Evolutionary conservation across 2,329 filamentous ascomycete species (phyloP).

Genomic region (Penicillium sp.): DNA sequence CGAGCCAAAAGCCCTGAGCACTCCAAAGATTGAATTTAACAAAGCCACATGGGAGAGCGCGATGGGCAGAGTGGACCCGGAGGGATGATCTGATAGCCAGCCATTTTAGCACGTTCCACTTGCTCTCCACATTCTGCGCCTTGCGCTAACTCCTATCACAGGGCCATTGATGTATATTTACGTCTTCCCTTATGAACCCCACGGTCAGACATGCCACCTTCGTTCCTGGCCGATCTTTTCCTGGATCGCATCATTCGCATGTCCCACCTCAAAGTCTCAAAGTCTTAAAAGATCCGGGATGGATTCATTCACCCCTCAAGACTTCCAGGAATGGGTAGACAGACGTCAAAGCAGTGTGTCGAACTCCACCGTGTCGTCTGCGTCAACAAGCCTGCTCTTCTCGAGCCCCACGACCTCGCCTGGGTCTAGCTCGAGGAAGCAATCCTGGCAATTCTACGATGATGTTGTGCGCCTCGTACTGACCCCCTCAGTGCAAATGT

Average conservation of each 20-base stretch:
- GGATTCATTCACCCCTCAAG: slow-evolving; percentile 19
- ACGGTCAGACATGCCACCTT: slow-evolving; percentile 3
- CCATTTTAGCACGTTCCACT: slow-evolving; percentile 25
- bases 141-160: slow-evolving; percentile 17
- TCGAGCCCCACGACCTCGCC: slow-evolving; percentile 31
- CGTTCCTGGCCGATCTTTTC: slow-evolving; percentile 10
- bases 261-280: slow-evolving; percentile 3
- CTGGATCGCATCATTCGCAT: not conserved
- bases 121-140: slow-evolving; percentile 1
- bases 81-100: slow-evolving; percentile 22
- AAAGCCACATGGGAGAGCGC: slow-evolving; percentile 22
- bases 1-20: not conserved
- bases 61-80: slow-evolving; percentile 11
- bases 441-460: slow-evolving; percentile 32
- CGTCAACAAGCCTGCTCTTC: slow-evolving; percentile 32
- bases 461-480: slow-evolving; percentile 34
- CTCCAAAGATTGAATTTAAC: slow-evolving; percentile 2
- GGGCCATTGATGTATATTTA: slow-evolving; percentile 7
- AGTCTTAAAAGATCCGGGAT: slow-evolving; percentile 10
- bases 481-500: slow-evolving; percentile 38
- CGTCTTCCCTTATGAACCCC: not conserved
- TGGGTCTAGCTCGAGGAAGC: slow-evolving; percentile 30
- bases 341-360: slow-evolving; percentile 31
- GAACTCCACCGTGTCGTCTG: slow-evolving; percentile 32
- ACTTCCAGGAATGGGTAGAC: slow-evolving; percentile 34